A percentile compares a stretch with the other conserved stretches of the same genome.
phyloP scores from a whole-genome alignment of 441 rosid genomes.

The Eruca vesicaria region DNA sequence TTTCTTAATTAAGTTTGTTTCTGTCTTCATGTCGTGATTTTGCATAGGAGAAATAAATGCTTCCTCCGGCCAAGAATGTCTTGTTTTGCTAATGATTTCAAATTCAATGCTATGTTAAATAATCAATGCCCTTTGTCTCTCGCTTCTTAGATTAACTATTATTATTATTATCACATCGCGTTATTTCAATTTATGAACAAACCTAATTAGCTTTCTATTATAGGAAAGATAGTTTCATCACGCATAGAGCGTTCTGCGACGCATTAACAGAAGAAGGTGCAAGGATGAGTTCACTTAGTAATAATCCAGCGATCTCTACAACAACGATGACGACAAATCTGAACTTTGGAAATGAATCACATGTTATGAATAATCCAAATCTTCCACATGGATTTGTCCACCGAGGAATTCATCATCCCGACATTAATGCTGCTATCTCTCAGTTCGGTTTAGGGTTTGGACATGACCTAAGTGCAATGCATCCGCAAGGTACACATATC shows the following conservation, averaged over 20 bases:
- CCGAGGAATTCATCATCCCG: constrained; percentile 49
- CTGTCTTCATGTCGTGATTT: constrained; percentile 23
- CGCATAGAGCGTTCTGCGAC: constrained; percentile 91
- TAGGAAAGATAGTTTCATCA: constrained; percentile 53
- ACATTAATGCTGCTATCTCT: constrained; percentile 41
- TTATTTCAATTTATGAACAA: background rate
- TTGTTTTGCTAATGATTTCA: constrained; percentile 31
- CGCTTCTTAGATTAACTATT: background rate
- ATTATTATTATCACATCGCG: background rate
- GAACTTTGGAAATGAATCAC: constrained; percentile 47
- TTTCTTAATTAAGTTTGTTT: constrained; percentile 15
- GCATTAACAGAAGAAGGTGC: constrained; percentile 86
- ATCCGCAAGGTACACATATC: constrained; percentile 34
- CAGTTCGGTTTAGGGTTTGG: constrained; percentile 52
- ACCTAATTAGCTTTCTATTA: constrained; percentile 43
- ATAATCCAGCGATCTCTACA: constrained; percentile 46
- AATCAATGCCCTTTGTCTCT: constrained; percentile 13
- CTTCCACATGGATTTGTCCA: constrained; percentile 49
- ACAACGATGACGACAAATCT: constrained; percentile 43
- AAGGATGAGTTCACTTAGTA: constrained; percentile 52
- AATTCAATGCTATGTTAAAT: constrained; percentile 29
- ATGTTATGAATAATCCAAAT: constrained; percentile 31
- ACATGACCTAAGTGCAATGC: constrained; percentile 43
- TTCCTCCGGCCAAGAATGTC: constrained; percentile 32
- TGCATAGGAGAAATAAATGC: constrained; percentile 51